A percentile compares a stretch with the other conserved stretches of the same genome.
Evolutionary conservation across 208 protist species (phyloP).

Genomic region (Leptomonas pyrrhocoris): DNA sequence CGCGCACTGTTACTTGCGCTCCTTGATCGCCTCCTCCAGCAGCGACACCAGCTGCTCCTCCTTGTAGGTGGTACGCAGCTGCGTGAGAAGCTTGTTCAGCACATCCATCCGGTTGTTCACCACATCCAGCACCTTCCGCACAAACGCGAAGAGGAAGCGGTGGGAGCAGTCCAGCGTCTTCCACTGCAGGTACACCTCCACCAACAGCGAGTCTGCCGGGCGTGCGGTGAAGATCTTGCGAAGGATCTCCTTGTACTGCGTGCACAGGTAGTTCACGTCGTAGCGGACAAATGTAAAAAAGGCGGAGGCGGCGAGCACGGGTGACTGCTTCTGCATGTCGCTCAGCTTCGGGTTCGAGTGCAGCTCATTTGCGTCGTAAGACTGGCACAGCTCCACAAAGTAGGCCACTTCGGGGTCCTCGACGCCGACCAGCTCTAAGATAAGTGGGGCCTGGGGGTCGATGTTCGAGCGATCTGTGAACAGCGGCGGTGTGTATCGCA

Average conservation of each 20-base stretch:
- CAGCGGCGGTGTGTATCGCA: conserved; percentile 70
- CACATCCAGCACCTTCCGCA: conserved; percentile 42
- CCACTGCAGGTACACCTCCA: conserved; percentile 85
- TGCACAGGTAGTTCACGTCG: conserved; percentile 69
- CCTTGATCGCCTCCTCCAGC: conserved; percentile 48
- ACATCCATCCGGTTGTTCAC: conserved; percentile 39
- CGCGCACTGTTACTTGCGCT: conserved; percentile 12
- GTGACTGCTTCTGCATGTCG: conserved; percentile 38
- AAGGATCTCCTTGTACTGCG: conserved; percentile 59
- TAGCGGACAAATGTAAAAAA: conserved; percentile 87
- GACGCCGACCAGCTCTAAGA: conserved; percentile 27
- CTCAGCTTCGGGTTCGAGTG: conserved; percentile 32
- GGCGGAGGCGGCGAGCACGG: conserved; percentile 44
- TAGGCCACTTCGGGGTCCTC: conserved; percentile 59
- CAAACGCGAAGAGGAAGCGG: conserved; percentile 53
- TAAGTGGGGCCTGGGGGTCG: conserved; percentile 18
- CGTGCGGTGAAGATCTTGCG: conserved; percentile 63
- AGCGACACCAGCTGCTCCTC: conserved; percentile 31
- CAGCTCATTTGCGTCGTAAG: conserved; percentile 36
- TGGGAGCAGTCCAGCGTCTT: conserved; percentile 51
- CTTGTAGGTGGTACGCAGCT: conserved; percentile 46
- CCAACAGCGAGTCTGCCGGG: conserved; percentile 43
- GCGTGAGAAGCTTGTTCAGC: conserved; percentile 49
- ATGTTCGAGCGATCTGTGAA: conserved; percentile 32
- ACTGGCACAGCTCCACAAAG: conserved; percentile 60